Evolutionary conservation across 1,284 basidiomycete genomes (phyloP), one percentile per base, ranked within the genome.

Genomic region (Anthracocystis panici-leucophaei): DNA sequence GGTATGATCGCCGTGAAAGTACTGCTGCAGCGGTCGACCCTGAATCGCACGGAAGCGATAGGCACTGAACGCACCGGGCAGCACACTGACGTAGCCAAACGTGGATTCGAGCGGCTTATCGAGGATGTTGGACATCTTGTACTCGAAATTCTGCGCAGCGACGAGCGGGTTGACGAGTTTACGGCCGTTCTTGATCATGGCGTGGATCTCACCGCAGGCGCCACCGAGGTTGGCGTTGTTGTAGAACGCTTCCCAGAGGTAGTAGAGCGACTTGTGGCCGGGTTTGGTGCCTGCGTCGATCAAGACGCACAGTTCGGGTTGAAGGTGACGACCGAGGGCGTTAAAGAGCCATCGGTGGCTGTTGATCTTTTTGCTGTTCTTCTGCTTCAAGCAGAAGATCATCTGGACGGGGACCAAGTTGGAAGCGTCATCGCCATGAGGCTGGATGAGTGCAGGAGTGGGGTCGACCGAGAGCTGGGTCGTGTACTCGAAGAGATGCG

Each of bases 61-160:
- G 7, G 94, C 94, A 8, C 94, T 95, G 88, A 98, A 98, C 53
- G 95, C 95, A 84, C 95, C 95, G 52, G 96, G 96, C 64, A 98
- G 87, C 69, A 97, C 95, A 49, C 93, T 95, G 21, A 85, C 82
- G 68, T 97, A 98, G 57, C 95, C 96, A 82, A 98, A 98, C 73
- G 91, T 92, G 81, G 93, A 95, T 86, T 98, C 95, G 50, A 96
- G 88, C 3, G 95, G 95, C 86, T 96, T 95, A 83, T 94, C 93
- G 33, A 81, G 75, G 27, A 79, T 79, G 59, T 85, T 95, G 53
- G 91, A 92, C 92, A 96, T 95, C 89, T 97, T 97, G 88, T 97
- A 97, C 87, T 97, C 95, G 73, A 95, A 95, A 85, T 95, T 95
- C 87, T 95, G 94, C 18, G 94, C 93, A 6, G 93, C 93, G 2